A percentile compares a stretch with the other conserved stretches of the same genome.
These are phyloP conservation scores for Pseudevernia furfuracea DNA, from an alignment of 495 filamentous ascomycete genomes.

Conservation along the genomic window DNA sequence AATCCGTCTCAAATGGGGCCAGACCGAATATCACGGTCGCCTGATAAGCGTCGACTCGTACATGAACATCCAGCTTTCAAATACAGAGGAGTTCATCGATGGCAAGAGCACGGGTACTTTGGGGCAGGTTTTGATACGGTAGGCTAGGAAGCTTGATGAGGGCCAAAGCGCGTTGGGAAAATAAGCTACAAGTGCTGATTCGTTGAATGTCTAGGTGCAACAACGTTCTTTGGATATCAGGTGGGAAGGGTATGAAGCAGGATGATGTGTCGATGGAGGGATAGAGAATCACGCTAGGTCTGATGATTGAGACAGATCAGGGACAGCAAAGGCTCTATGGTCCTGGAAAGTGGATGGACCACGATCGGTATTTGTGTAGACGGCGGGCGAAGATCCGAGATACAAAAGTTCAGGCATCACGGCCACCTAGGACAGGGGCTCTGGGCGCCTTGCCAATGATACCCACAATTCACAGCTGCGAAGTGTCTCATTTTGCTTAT, in stretches of 20 bases:
- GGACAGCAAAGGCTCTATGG: background rate
- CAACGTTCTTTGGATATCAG: slow-evolving; percentile 87
- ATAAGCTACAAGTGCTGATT: slow-evolving; percentile 23
- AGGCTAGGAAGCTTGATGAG: slow-evolving; percentile 20
- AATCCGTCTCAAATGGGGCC: slow-evolving; percentile 93
- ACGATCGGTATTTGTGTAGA: background rate
- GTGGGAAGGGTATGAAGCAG: slow-evolving; percentile 53
- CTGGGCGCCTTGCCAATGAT: slow-evolving; percentile 3
- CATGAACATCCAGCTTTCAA: slow-evolving; percentile 92
- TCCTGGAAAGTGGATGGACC: background rate
- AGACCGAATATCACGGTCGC: slow-evolving; percentile 90
- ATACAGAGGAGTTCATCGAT: slow-evolving; percentile 86
- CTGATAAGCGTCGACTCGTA: slow-evolving; percentile 93
- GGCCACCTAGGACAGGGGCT: background rate
- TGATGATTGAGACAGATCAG: background rate
- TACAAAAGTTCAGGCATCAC: slow-evolving; percentile 5
- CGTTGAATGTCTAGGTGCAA: slow-evolving; percentile 57
- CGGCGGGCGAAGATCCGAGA: background rate
- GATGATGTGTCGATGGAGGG: slow-evolving; percentile 43
- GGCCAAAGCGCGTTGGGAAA: background rate
- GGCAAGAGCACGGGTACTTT: slow-evolving; percentile 75
- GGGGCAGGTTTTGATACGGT: slow-evolving; percentile 91
- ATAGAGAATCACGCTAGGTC: slow-evolving; percentile 3
- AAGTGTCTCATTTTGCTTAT: background rate
- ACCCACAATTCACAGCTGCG: background rate